These are phyloP conservation scores for Sporisorium sorghi DNA, from an alignment of 1,284 basidiomycete species.

Conservation along the genomic window DNA sequence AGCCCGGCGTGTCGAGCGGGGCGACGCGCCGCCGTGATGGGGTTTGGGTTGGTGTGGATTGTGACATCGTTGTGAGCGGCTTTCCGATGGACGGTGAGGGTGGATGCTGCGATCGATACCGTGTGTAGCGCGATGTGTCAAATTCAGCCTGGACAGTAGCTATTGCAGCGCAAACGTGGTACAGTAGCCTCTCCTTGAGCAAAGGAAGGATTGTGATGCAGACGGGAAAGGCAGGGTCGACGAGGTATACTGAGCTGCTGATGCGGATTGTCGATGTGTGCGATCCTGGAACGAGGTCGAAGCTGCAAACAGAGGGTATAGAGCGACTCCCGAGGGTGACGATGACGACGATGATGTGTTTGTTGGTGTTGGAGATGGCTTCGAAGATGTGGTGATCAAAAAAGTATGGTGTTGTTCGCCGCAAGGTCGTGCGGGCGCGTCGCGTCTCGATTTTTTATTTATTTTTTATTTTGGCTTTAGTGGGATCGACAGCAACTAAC, in stretches of 20 bases:
- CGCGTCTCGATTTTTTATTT: constrained; percentile 12
- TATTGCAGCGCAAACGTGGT: background rate
- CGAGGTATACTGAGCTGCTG: background rate
- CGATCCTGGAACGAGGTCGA: background rate
- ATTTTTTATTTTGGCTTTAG: background rate
- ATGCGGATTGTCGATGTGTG: background rate
- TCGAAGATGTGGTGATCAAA: background rate
- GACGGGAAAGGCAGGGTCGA: background rate
- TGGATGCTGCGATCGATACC: background rate
- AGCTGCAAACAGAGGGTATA: background rate
- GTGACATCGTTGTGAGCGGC: constrained; percentile 19
- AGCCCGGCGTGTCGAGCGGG: constrained; percentile 28
- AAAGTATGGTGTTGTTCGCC: constrained; percentile 26
- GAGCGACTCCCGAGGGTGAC: background rate
- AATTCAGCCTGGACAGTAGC: background rate
- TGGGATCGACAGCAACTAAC: background rate
- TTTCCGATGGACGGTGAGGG: too few species aligned
- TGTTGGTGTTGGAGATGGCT: constrained; percentile 10
- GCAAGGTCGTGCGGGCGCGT: constrained; percentile 30
- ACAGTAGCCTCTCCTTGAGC: background rate
- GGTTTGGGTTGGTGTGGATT: constrained; percentile 16
- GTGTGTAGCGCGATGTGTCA: too few species aligned
- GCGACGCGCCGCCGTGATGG: constrained; percentile 25
- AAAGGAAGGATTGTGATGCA: background rate
- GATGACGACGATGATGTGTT: constrained; percentile 1